Conservation (phyloP, 352 stramenopile species). For the Phytophthora citrophthora region DNA sequence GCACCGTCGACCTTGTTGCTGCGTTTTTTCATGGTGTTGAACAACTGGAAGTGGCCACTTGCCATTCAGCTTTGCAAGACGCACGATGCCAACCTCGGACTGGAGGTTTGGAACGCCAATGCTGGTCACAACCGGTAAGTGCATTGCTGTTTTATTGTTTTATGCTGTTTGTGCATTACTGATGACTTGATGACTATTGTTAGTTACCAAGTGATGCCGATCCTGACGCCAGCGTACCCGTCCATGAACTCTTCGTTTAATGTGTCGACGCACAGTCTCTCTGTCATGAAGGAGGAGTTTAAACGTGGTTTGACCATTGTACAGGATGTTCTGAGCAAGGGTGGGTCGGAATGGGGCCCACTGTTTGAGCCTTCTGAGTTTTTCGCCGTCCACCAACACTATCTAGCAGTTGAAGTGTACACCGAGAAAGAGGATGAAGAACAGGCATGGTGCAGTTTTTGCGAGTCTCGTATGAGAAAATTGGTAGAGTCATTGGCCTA, state of each 20-base stretch:
- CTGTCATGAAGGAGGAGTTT: slow-evolving; percentile 95
- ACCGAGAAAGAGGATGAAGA: slow-evolving; percentile 90
- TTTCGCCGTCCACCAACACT: slow-evolving; percentile 90
- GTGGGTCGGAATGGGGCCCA: slow-evolving; percentile 75
- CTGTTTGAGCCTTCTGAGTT: slow-evolving; percentile 89
- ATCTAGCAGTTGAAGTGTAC: slow-evolving; percentile 93
- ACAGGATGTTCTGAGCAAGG: slow-evolving; percentile 86
- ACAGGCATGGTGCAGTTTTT: slow-evolving; percentile 94
- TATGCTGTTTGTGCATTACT: slow-evolving; percentile 1
- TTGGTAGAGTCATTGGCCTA: slow-evolving; percentile 89
- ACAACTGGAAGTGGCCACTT: slow-evolving; percentile 91
- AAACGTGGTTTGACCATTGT: slow-evolving; percentile 80
- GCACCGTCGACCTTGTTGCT: slow-evolving; percentile 84
- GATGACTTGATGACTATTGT: slow-evolving; percentile 10
- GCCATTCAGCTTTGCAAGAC: slow-evolving; percentile 92
- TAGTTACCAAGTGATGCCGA: slow-evolving; percentile 97
- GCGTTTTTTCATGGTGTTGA: slow-evolving; percentile 92
- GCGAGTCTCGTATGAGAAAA: slow-evolving; percentile 93
- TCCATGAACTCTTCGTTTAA: slow-evolving; percentile 99
- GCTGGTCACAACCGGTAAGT: slow-evolving; percentile 76
- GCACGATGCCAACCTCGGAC: slow-evolving; percentile 83
- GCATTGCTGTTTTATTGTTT: slow-evolving; percentile 1
- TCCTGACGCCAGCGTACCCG: slow-evolving; percentile 98
- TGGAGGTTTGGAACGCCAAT: slow-evolving; percentile 92
- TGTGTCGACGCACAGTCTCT: slow-evolving; percentile 94